These are phyloP conservation scores for Rhypophila decipiens DNA, from an alignment of 495 filamentous ascomycete species.

Conservation along the genomic window DNA sequence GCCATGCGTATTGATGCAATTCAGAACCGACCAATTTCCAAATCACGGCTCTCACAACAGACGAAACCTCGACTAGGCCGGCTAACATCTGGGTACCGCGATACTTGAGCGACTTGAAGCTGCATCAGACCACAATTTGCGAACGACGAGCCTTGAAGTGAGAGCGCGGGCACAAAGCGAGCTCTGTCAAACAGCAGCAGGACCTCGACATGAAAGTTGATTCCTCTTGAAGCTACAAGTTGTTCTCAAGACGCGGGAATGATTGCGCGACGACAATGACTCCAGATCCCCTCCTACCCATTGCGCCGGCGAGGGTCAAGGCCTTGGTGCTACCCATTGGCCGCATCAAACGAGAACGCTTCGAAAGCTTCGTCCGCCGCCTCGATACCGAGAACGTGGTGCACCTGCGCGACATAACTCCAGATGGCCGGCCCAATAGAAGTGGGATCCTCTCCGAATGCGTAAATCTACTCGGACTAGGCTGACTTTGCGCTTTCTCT, in stretches of 20 bases:
- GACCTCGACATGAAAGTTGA: constrained; percentile 19
- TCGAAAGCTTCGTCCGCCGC: constrained; percentile 68
- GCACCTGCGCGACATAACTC: constrained; percentile 82
- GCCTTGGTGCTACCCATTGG: constrained; percentile 81
- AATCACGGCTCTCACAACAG: no score
- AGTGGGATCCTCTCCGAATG: no score
- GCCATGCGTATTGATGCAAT: no score
- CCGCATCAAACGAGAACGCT: constrained; percentile 73
- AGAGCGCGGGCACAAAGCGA: not conserved
- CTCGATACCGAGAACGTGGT: constrained; percentile 77
- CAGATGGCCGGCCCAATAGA: constrained; percentile 79
- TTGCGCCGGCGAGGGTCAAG: constrained; percentile 82
- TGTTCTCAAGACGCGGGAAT: constrained; percentile 11
- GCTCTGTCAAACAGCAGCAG: constrained; percentile 6
- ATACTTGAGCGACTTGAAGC: no score
- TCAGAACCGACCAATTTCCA: no score
- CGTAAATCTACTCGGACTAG: no score
- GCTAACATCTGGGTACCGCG: not conserved
- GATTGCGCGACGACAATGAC: constrained; percentile 59
- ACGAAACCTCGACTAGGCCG: no score
- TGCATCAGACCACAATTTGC: no score
- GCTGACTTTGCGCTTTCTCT: constrained; percentile 26
- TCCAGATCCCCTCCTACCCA: constrained; percentile 77
- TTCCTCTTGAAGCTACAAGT: constrained; percentile 6
- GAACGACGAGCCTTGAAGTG: no score